Evolutionary conservation across 78 protist species (phyloP).

Genomic region (Chrysochromulina parva): DNA sequence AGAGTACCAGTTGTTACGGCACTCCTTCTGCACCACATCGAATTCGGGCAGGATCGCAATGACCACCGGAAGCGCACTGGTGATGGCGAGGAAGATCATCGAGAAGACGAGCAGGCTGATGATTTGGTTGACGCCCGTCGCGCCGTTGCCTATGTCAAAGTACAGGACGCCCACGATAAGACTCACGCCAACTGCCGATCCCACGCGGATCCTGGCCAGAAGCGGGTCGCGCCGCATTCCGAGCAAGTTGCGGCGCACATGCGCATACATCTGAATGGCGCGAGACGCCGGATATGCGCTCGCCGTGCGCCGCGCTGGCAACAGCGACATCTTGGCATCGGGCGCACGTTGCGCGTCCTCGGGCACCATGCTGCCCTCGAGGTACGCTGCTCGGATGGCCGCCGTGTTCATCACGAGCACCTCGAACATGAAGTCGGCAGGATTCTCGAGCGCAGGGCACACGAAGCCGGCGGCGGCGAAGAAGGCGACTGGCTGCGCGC

Average conservation of each 20-base stretch:
- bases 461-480: neutral
- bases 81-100: neutral
- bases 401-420: neutral
- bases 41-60: neutral
- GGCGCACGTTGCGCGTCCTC: neutral
- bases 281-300: neutral
- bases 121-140: neutral
- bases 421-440: neutral
- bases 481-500: neutral
- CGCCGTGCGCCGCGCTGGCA: too few relatives aligned
- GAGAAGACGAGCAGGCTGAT: neutral
- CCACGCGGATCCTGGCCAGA: neutral
- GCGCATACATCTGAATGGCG: neutral
- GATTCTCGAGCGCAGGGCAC: neutral
- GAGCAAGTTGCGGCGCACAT: neutral
- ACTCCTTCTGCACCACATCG: neutral
- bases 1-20: too few relatives aligned
- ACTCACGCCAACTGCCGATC: neutral
- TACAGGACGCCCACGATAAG: neutral
- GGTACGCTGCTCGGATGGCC: too few relatives aligned
- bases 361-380: neutral
- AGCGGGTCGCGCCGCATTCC: neutral
- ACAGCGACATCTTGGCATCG: too few relatives aligned
- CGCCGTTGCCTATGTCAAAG: neutral
- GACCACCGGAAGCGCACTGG: neutral